Evolutionary conservation across 768 basidiomycete species (phyloP).

Genomic region (Tulasnella sp.): DNA sequence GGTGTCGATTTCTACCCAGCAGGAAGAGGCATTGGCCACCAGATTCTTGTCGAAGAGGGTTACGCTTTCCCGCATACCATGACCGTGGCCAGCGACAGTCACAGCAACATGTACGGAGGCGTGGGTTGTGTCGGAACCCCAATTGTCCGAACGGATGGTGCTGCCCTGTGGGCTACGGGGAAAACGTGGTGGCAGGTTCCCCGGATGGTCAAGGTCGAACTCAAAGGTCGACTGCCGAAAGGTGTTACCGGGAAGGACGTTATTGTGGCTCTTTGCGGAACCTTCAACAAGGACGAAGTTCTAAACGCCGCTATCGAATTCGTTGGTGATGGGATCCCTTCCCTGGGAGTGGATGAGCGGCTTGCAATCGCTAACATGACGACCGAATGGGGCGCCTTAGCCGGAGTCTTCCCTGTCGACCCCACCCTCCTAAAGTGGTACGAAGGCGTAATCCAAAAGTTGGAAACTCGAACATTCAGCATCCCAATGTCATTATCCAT

Average conservation of each 20-base stretch:
- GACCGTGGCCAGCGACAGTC: conserved; percentile 94
- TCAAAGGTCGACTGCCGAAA: conserved; percentile 71
- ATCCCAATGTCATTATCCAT: conserved; percentile 47
- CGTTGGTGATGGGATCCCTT: conserved; percentile 76
- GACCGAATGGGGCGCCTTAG: conserved; percentile 98
- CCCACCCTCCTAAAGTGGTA: conserved; percentile 82
- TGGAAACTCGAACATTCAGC: conserved; percentile 69
- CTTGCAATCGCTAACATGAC: conserved; percentile 99
- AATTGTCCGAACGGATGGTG: conserved; percentile 92
- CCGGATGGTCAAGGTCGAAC: conserved; percentile 90
- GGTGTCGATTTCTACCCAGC: conserved; percentile 94
- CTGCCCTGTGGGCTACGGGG: conserved; percentile 95
- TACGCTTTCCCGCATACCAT: conserved; percentile 95
- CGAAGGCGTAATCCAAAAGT: conserved; percentile 61
- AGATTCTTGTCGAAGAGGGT: conserved; percentile 95
- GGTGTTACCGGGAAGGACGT: conserved; percentile 99
- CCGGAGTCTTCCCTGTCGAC: conserved; percentile 92
- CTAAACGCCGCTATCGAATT: conserved; percentile 97
- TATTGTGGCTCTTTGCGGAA: conserved; percentile 92
- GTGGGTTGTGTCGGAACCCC: conserved; percentile 97
- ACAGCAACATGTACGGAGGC: conserved; percentile 99
- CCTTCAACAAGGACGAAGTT: conserved; percentile 94
- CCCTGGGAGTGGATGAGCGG: conserved; percentile 82
- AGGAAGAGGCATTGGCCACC: conserved; percentile 96
- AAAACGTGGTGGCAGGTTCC: conserved; percentile 99